These are phyloP conservation scores for Ceratocystis variospora DNA, from an alignment of 2,329 filamentous ascomycete species.

Conservation along the genomic window DNA sequence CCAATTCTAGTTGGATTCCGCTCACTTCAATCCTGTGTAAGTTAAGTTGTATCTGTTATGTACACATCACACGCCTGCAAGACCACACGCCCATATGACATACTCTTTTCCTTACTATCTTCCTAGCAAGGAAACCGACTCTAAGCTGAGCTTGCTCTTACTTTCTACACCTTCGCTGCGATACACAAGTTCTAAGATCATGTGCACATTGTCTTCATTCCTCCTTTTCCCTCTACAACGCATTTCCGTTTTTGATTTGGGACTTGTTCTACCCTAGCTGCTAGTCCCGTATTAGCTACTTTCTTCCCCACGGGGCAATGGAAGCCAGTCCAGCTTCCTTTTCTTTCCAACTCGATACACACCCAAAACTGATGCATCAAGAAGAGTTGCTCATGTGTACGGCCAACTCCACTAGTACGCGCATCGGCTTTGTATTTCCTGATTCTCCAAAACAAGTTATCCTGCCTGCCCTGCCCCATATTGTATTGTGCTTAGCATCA, in stretches of 20 bases:
- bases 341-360: background rate
- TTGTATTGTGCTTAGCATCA: background rate
- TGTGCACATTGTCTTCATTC: background rate
- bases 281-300: conserved; percentile 6
- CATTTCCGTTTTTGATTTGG: background rate
- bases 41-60: background rate
- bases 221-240: background rate
- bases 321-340: background rate
- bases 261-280: background rate
- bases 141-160: background rate
- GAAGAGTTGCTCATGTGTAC: too few relatives aligned
- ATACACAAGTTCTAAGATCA: background rate
- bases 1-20: background rate
- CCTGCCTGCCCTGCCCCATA: background rate
- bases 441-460: background rate
- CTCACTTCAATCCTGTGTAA: background rate
- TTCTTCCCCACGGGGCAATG: conserved; percentile 11
- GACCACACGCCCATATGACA: background rate
- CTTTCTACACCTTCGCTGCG: background rate
- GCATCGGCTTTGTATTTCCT: background rate
- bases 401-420: background rate
- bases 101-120: background rate
- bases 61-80: background rate
- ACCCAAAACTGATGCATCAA: too few relatives aligned
- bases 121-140: background rate